Conservation (phyloP, 768 basidiomycete genomes). For the Hygrocybe punicea region DNA sequence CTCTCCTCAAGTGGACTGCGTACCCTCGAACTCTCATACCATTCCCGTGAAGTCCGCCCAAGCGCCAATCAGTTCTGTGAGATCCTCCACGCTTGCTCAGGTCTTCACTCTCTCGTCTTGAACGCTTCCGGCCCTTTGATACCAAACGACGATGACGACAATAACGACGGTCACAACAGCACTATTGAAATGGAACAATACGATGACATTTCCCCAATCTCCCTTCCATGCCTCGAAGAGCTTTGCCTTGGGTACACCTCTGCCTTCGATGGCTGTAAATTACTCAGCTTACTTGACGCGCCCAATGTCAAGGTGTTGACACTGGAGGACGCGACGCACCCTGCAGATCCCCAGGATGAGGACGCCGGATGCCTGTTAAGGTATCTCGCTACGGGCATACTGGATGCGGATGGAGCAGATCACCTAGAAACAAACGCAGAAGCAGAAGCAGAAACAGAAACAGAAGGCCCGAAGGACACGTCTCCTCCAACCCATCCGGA, state of each 20-base stretch:
- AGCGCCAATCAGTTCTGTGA: slow-evolving; percentile 41
- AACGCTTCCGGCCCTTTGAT: slow-evolving; percentile 46
- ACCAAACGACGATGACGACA: slow-evolving; percentile 8
- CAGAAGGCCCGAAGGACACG: slow-evolving; percentile 6
- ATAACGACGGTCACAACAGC: background rate
- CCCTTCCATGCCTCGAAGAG: slow-evolving; percentile 37
- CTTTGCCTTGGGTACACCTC: slow-evolving; percentile 47
- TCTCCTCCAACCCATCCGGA: slow-evolving; percentile 15
- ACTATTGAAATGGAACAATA: background rate
- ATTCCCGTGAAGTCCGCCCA: slow-evolving; percentile 54
- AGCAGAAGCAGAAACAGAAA: background rate
- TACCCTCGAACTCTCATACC: slow-evolving; percentile 50
- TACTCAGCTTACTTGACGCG: slow-evolving; percentile 43
- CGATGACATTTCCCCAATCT: slow-evolving; percentile 28
- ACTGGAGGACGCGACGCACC: slow-evolving; percentile 47
- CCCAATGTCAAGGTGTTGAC: slow-evolving; percentile 36
- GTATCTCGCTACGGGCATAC: slow-evolving; percentile 37
- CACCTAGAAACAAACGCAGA: slow-evolving; percentile 11
- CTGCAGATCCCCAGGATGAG: slow-evolving; percentile 38
- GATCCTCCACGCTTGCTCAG: slow-evolving; percentile 41
- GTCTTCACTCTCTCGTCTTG: slow-evolving; percentile 44
- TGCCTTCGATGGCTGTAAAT: slow-evolving; percentile 32
- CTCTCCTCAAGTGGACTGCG: slow-evolving; percentile 27
- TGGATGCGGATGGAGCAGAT: slow-evolving; percentile 15
- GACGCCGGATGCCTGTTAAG: slow-evolving; percentile 40